phyloP scores from a whole-genome alignment of 2,329 filamentous ascomycete genomes.

The Biscogniauxia mediterranea region DNA sequence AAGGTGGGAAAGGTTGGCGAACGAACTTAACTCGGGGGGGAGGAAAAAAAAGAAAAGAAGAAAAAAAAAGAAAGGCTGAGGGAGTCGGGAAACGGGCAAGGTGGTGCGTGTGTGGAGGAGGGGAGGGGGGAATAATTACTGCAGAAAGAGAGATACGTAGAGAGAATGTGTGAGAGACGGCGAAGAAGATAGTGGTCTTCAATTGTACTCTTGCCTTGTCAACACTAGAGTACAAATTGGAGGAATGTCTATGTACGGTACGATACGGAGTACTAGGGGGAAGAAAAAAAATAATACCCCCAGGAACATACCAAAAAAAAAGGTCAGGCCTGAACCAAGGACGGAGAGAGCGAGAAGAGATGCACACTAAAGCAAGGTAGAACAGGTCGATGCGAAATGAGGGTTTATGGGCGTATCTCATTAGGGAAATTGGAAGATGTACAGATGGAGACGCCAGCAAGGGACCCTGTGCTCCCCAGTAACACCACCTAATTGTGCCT shows the following conservation, averaged over 20 bases:
- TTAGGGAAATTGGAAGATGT: conserved; percentile 25
- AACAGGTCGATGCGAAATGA: conserved; percentile 3
- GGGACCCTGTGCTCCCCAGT: conserved; percentile 13
- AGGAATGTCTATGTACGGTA: not conserved
- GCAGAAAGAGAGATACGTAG: not conserved
- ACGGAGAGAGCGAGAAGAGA: not conserved
- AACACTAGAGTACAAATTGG: not conserved
- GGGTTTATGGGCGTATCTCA: conserved; percentile 17
- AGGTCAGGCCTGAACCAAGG: not conserved
- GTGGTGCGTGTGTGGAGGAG: not conserved
- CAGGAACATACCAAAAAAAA: not conserved
- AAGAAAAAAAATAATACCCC: not conserved
- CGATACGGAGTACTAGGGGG: not conserved
- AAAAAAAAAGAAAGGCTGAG: not conserved
- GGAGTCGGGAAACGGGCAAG: not conserved
- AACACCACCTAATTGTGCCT: not conserved
- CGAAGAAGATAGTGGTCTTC: not conserved
- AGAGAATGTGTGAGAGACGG: not conserved
- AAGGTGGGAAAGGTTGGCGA: not conserved
- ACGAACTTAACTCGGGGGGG: not conserved
- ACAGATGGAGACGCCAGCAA: conserved; percentile 21
- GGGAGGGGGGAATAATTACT: not conserved
- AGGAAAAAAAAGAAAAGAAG: not conserved
- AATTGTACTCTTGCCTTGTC: not conserved
- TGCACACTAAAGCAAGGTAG: conserved; percentile 4